A percentile compares a stretch with the other conserved stretches of the same genome.
Conservation (phyloP, 192 early-diverging fungal species). For the Dissophora ornata region DNA sequence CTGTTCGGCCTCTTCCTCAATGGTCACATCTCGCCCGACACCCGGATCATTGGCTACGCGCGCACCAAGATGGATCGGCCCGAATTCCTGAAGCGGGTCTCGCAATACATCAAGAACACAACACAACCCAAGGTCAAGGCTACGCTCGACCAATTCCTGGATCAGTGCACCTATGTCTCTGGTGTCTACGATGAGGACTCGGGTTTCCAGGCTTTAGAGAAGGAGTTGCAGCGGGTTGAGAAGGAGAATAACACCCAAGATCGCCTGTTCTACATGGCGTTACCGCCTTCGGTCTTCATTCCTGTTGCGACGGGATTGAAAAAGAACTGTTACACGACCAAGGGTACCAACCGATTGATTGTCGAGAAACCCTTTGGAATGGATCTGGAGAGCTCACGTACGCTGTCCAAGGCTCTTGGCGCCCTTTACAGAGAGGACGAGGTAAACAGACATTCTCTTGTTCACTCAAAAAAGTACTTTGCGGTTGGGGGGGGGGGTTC, state of each 20-base stretch:
- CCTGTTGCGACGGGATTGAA: conserved; percentile 81
- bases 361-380: conserved; percentile 98
- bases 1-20: conserved; percentile 89
- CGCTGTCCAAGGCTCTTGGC: conserved; percentile 76
- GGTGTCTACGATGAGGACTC: conserved; percentile 86
- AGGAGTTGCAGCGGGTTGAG: conserved; percentile 71
- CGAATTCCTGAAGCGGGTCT: conserved; percentile 82
- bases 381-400: conserved; percentile 78
- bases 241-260: conserved; percentile 46
- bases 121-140: conserved; percentile 62
- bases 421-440: conserved; percentile 85
- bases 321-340: conserved; percentile 70
- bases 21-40: conserved; percentile 75
- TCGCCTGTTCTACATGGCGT: conserved; percentile 83
- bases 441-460: conserved; percentile 41
- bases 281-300: conserved; percentile 92
- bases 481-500: too few species aligned
- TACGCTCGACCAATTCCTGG: conserved; percentile 71
- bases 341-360: conserved; percentile 79
- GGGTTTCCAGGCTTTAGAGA: conserved; percentile 72
- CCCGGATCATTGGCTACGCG: conserved; percentile 92
- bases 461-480: too few species aligned
- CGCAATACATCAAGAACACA: conserved; percentile 69
- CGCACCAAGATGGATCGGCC: conserved; percentile 80
- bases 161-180: conserved; percentile 76